Percentiles rank a stretch among this genome's conserved stretches.
These are phyloP conservation scores for Pestalotiopsis sp. DNA, from an alignment of 2,329 filamentous ascomycete species.

Conservation along the genomic window DNA sequence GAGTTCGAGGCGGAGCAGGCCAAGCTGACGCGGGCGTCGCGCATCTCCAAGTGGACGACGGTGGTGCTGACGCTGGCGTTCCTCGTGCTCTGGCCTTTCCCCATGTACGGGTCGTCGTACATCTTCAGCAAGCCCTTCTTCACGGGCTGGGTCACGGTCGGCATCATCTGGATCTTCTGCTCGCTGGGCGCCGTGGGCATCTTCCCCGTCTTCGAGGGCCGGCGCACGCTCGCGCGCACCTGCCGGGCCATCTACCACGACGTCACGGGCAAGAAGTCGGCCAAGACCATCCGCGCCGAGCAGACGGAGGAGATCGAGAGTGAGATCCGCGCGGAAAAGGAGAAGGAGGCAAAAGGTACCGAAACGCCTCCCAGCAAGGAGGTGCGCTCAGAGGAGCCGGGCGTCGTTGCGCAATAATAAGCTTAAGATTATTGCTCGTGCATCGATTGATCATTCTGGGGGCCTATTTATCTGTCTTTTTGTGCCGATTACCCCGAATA, in stretches of 20 bases:
- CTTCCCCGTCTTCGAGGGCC: slow-evolving; percentile 80
- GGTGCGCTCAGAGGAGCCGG: neutral
- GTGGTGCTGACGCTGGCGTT: slow-evolving; percentile 69
- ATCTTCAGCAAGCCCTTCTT: slow-evolving; percentile 84
- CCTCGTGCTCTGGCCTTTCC: slow-evolving; percentile 88
- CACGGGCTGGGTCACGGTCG: slow-evolving; percentile 77
- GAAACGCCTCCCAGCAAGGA: slow-evolving; percentile 28
- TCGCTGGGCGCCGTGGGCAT: slow-evolving; percentile 74
- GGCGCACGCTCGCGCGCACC: slow-evolving; percentile 66
- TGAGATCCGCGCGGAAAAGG: slow-evolving; percentile 10
- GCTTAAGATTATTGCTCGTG: neutral
- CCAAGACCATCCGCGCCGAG: slow-evolving; percentile 30
- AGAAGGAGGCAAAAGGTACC: slow-evolving; percentile 21
- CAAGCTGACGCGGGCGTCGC: slow-evolving; percentile 56
- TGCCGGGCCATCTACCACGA: slow-evolving; percentile 65
- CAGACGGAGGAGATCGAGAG: slow-evolving; percentile 16
- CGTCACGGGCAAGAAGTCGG: slow-evolving; percentile 47
- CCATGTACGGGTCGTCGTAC: slow-evolving; percentile 82
- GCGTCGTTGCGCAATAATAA: neutral
- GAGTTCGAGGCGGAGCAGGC: slow-evolving; percentile 33
- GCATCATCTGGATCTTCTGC: slow-evolving; percentile 80
- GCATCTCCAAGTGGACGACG: slow-evolving; percentile 52
- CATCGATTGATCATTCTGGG: neutral
- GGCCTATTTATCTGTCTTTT: neutral
- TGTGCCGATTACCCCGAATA: neutral